Conservation (phyloP, 2,329 filamentous ascomycete species). For the Pseudocercospora pini-densiflorae region DNA sequence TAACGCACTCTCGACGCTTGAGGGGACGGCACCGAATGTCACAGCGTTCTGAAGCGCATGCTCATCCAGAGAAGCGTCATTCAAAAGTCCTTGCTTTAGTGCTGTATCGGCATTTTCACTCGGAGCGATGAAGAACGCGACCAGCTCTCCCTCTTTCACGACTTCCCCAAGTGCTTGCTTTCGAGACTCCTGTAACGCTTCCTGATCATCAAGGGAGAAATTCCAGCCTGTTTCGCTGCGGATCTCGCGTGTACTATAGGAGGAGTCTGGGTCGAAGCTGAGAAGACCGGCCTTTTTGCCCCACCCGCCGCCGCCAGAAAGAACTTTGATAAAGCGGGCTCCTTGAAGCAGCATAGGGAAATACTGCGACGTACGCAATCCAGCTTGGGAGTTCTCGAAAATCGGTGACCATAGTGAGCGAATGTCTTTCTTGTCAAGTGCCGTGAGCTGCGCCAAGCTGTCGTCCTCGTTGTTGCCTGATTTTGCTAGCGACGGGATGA, state of each 20-base stretch:
- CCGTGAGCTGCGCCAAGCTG: neutral
- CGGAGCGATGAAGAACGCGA: conserved; percentile 66
- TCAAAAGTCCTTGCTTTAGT: neutral
- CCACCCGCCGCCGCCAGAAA: conserved; percentile 86
- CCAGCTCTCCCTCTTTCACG: conserved; percentile 64
- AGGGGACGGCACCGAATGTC: conserved; percentile 50
- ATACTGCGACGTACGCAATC: neutral
- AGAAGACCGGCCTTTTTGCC: conserved; percentile 78
- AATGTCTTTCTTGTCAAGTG: conserved; percentile 3
- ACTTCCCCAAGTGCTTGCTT: conserved; percentile 57
- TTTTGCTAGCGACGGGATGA: conserved; percentile 55
- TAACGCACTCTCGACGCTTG: conserved; percentile 45
- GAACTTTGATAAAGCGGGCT: conserved; percentile 54
- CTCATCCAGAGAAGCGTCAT: neutral
- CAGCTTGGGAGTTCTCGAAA: neutral
- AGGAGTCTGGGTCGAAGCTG: conserved; percentile 73
- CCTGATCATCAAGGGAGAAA: conserved; percentile 46
- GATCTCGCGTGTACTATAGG: conserved; percentile 55
- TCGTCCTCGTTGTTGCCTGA: neutral
- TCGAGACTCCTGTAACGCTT: conserved; percentile 36
- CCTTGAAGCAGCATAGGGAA: conserved; percentile 26
- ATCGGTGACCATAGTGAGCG: neutral
- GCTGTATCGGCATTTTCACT: conserved; percentile 19
- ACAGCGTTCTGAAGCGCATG: conserved; percentile 7
- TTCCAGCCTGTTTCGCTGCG: conserved; percentile 61